These are phyloP conservation scores for Gymnopilus junonius DNA, from an alignment of 768 basidiomycete species.

Conservation along the genomic window DNA sequence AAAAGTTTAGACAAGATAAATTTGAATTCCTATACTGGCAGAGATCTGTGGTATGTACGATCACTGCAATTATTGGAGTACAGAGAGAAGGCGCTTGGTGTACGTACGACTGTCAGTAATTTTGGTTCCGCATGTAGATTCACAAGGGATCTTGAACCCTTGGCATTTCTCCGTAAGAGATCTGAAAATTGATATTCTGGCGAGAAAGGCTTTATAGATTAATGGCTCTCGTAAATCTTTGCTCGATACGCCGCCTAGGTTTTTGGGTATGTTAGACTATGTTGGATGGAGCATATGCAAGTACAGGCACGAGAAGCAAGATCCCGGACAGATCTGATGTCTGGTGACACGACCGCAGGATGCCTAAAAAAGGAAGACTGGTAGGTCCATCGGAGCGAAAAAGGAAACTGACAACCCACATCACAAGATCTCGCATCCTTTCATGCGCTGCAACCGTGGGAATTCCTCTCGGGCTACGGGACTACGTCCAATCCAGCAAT, in stretches of 20 bases:
- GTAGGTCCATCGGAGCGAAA: conserved; percentile 13
- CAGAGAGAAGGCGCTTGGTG: conserved; percentile 7
- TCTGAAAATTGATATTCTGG: not conserved
- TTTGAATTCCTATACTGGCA: conserved; percentile 14
- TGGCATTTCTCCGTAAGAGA: not conserved
- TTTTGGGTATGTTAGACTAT: not conserved
- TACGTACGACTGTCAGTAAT: conserved; percentile 24
- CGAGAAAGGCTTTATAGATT: not conserved
- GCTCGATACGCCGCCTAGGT: conserved; percentile 3
- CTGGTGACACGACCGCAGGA: not conserved
- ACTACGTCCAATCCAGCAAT: conserved; percentile 15
- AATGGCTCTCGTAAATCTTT: not conserved
- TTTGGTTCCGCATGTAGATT: conserved; percentile 28
- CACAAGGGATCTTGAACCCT: conserved; percentile 12
- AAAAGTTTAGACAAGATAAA: conserved; percentile 8
- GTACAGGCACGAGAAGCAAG: conserved; percentile 1
- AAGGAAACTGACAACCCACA: conserved; percentile 10
- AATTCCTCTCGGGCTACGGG: conserved; percentile 14
- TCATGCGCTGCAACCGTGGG: conserved; percentile 42
- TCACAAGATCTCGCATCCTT: conserved; percentile 21
- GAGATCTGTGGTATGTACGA: conserved; percentile 17
- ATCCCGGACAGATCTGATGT: conserved; percentile 1
- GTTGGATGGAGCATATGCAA: not conserved
- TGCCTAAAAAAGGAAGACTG: not conserved
- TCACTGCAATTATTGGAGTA: not conserved